Base-by-base conservation (phyloP, 2,329 filamentous ascomycete species). In the Alternaria sp. region DNA sequence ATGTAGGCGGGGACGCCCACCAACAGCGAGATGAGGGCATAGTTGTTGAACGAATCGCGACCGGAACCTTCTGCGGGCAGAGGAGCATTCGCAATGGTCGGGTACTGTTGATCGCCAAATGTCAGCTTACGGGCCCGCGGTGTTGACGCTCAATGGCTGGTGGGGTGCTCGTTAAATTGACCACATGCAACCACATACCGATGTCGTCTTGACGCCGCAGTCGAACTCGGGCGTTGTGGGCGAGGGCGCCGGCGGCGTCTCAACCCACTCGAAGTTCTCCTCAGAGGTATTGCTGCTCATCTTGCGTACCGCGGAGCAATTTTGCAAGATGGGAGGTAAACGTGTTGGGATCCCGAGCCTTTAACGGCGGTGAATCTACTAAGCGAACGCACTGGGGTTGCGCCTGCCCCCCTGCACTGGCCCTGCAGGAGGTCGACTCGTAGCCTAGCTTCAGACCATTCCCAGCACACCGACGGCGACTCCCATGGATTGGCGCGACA, bases 71-170 rank as follows among this genome's bases (percentile, higher is more conserved):
- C 96, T 69, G 94, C 95, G 40, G 96, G 96, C 46, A 98, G 89
- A 69, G 96, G 93, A 52, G 90, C 92, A 88, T 98, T 98, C 80
- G 96, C 92, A 83, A 98, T 98, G 65, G 93, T 84, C 30, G 93
- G 91, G 76, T 89, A 95, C 94, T 96, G 77, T 69, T 63, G 32
- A 54, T 60, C 15, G 67, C 67, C 40, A 53, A 61, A 55, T 64
- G 64, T 78, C 68, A 79, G 70, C 64, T 61, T 66, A 26, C 62
- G 67, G 67, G 68, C 61, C 63, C 57, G 60, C 59, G 46, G 25
- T 44, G 32, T 61, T 55, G 62, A 54, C 40, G 62, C 67, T 71
- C 77, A 79, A 78, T 79, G 74, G 77, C 73, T 72, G 67, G 70
- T 59, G 62, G 66, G 56, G 69, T 71, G 13, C 45, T 70, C 59